Evolutionary conservation across 1,139 yeast genomes (phyloP).

Genomic region (Eremothecium gossypii): DNA sequence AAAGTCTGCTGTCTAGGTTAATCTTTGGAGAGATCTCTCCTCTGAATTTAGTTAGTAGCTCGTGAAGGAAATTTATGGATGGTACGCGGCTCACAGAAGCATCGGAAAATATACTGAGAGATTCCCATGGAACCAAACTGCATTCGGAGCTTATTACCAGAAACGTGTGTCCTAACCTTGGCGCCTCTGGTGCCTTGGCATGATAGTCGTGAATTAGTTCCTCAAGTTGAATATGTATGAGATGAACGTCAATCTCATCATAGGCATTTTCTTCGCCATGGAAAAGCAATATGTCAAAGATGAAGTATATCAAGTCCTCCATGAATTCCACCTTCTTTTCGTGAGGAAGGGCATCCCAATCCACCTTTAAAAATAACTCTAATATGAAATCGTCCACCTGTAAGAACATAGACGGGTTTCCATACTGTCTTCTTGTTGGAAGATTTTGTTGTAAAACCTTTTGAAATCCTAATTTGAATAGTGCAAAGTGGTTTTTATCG

Average conservation of each 20-base stretch:
- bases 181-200: slow-evolving; percentile 9
- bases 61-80: slow-evolving; percentile 43
- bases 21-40: slow-evolving; percentile 11
- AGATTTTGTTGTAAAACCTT: slow-evolving; percentile 30
- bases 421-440: slow-evolving; percentile 32
- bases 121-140: slow-evolving; percentile 81
- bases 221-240: slow-evolving; percentile 42
- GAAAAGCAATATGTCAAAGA: slow-evolving; percentile 49
- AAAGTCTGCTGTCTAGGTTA: slow-evolving; percentile 17
- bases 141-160: slow-evolving; percentile 60
- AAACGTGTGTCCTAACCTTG: slow-evolving; percentile 45
- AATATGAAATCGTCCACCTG: slow-evolving; percentile 43
- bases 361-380: slow-evolving; percentile 44
- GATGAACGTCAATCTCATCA: slow-evolving; percentile 55
- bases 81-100: slow-evolving; percentile 70
- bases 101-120: slow-evolving; percentile 45
- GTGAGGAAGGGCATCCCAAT: slow-evolving; percentile 27
- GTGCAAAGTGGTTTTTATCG: slow-evolving; percentile 26
- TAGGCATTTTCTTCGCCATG: slow-evolving; percentile 59
- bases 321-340: slow-evolving; percentile 34
- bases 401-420: slow-evolving; percentile 24
- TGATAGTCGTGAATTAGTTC: slow-evolving; percentile 34
- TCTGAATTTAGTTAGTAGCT: slow-evolving; percentile 32
- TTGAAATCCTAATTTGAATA: slow-evolving; percentile 36
- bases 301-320: slow-evolving; percentile 57